These are phyloP conservation scores for Clavulina sp. DNA, from an alignment of 768 basidiomycete species.

Conservation along the genomic window DNA sequence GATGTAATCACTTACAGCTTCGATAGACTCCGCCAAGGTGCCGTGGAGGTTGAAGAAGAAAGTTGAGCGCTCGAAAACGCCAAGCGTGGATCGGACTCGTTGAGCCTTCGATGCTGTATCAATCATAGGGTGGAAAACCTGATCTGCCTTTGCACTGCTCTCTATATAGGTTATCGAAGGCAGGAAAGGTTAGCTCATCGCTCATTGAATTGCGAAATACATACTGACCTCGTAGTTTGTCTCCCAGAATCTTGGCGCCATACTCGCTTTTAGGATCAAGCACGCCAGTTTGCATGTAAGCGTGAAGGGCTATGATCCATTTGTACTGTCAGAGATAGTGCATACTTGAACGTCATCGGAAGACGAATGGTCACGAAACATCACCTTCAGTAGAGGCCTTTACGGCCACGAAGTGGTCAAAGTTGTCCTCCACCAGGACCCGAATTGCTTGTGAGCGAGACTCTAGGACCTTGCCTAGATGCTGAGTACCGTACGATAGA, in stretches of 20 bases:
- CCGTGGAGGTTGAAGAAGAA: slow-evolving; percentile 98
- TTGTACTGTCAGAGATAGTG: neutral
- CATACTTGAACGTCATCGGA: slow-evolving; percentile 5
- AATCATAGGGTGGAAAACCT: slow-evolving; percentile 88
- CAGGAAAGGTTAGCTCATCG: neutral
- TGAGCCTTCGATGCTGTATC: slow-evolving; percentile 92
- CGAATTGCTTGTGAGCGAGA: slow-evolving; percentile 86
- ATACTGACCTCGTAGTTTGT: slow-evolving; percentile 68
- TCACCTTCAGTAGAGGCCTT: slow-evolving; percentile 92
- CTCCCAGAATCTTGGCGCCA: slow-evolving; percentile 62
- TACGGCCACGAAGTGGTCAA: slow-evolving; percentile 93
- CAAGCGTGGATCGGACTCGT: slow-evolving; percentile 78
- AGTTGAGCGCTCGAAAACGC: slow-evolving; percentile 90
- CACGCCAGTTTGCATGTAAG: slow-evolving; percentile 85
- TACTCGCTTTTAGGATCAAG: slow-evolving; percentile 61
- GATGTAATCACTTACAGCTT: slow-evolving; percentile 52
- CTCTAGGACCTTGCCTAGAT: slow-evolving; percentile 67
- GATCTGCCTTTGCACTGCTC: slow-evolving; percentile 83
- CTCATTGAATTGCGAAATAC: neutral
- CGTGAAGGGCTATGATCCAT: slow-evolving; percentile 48
- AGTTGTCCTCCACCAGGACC: slow-evolving; percentile 91
- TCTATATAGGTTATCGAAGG: slow-evolving; percentile 27
- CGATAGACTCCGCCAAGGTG: slow-evolving; percentile 71
- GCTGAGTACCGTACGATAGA: slow-evolving; percentile 56
- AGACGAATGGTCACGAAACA: neutral